phyloP scores from a whole-genome alignment of 2,329 filamentous ascomycete species.

The Monilinia polystroma region DNA sequence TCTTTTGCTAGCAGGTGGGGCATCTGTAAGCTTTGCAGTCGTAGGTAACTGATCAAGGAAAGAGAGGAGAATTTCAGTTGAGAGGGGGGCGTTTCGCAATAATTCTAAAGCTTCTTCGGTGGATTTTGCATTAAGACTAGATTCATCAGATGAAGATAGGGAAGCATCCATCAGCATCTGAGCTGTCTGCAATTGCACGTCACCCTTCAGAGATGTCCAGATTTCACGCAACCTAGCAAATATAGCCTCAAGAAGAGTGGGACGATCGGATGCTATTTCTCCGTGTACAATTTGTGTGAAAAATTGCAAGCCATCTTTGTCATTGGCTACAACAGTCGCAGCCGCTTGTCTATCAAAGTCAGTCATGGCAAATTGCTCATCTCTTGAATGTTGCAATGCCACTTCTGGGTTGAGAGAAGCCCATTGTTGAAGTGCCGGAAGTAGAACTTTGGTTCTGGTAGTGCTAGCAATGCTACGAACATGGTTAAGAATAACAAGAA shows the following conservation, averaged over 20 bases:
- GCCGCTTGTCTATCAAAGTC: constrained; percentile 55
- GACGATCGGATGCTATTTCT: constrained; percentile 46
- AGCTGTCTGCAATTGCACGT: constrained; percentile 58
- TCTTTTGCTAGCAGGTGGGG: constrained; percentile 73
- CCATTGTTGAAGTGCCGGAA: constrained; percentile 75
- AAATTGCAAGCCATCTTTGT: constrained; percentile 55
- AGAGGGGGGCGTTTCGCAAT: constrained; percentile 69
- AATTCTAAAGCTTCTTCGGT: constrained; percentile 67
- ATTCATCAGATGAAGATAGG: constrained; percentile 44
- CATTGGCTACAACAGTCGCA: constrained; percentile 53
- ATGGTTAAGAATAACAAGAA: constrained; percentile 71
- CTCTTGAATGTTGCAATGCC: constrained; percentile 49
- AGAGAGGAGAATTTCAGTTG: constrained; percentile 66
- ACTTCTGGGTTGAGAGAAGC: constrained; percentile 53
- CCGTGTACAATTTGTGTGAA: constrained; percentile 52
- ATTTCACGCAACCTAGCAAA: constrained; percentile 69
- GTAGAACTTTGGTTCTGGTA: constrained; percentile 70
- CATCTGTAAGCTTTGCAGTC: constrained; percentile 68
- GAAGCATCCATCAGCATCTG: constrained; percentile 62
- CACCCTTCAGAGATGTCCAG: constrained; percentile 70
- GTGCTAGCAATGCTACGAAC: constrained; percentile 69
- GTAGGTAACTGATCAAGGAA: constrained; percentile 75
- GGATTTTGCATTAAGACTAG: constrained; percentile 41
- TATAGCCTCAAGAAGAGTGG: constrained; percentile 58
- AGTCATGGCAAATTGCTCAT: constrained; percentile 48